Evolutionary conservation across 106 monocot genomes (phyloP).

Genomic region (Alisma plantagoaquatica): DNA sequence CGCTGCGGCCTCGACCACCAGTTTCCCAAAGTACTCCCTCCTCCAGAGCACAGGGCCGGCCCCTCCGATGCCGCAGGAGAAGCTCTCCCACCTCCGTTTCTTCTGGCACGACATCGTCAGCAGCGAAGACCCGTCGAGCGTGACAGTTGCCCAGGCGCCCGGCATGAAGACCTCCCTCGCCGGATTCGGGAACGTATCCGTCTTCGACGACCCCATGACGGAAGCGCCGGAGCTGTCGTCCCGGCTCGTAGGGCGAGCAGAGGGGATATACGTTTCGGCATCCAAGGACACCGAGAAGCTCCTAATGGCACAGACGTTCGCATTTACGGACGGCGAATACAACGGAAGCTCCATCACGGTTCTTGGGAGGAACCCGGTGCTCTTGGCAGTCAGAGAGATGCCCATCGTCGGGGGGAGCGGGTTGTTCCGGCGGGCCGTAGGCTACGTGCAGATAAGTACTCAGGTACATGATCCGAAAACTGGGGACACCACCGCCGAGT

Average conservation of each 20-base stretch:
- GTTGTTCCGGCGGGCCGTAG: conserved; percentile 4
- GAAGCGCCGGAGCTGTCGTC: conserved; percentile 4
- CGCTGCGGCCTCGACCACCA: not conserved
- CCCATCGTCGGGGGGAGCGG: conserved; percentile 8
- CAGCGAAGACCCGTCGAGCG: not conserved
- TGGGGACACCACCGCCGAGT: conserved; percentile 1
- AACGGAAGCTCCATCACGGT: conserved; percentile 8
- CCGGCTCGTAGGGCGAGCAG: conserved; percentile 6
- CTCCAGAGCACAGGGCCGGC: not conserved
- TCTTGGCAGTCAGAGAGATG: conserved; percentile 9
- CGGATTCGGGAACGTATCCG: not conserved
- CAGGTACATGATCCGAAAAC: too few relatives aligned
- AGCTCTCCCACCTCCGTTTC: conserved; percentile 5
- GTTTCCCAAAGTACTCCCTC: not conserved
- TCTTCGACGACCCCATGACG: conserved; percentile 11
- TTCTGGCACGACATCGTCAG: conserved; percentile 6
- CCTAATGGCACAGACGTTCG: conserved; percentile 8
- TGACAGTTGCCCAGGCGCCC: not conserved
- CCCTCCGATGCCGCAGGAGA: not conserved
- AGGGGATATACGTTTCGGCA: conserved; percentile 9
- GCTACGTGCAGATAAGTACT: too few relatives aligned
- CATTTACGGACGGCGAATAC: conserved; percentile 5
- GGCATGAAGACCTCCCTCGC: not conserved
- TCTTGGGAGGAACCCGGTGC: not conserved
- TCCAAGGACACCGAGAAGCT: not conserved